Base-by-base conservation (phyloP, 2,329 filamentous ascomycete genomes). In the Botrytis elliptica region DNA sequence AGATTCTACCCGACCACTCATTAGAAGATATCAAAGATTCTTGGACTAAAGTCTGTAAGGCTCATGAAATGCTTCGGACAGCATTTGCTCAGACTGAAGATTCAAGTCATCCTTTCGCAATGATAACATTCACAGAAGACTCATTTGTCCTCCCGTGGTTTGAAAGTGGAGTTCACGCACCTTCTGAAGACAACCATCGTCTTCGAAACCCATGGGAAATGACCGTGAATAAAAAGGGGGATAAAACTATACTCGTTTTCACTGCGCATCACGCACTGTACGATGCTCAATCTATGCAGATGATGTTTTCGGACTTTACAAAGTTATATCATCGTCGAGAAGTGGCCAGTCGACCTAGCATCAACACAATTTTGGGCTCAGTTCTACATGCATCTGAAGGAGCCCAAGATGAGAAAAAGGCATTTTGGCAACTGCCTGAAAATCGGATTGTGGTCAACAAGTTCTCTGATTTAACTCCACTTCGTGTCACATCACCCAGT, bases 381-480 rank as follows among this genome's bases (percentile, higher is more conserved):
- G 86, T 89, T 60, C 76, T 89, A 1, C 77, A 80, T 2, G 82
- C 82, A 63, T 77, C 77, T 3, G 75, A 76, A 29, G 76, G 83
- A 1, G 68, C 78, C 38, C n/a, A 75, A 7, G 77, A 82, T 0
- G 74, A 77, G 1, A 80, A 85, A 0, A 81, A 86, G 40, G 57
- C 75, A 0, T 94, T 94, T 78, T 97, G 94, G 94, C 84, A 84
- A 73, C 79, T 82, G 0, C 82, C 89, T 20, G 86, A 87, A 0
- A 81, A 85, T 6, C 83, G 84, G 16, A 83, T 88, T 0, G 86
- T 88, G 1, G 83, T 91, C 57, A 92, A 91, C 74, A 88, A 85
- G n/a, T 97, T 97, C 75, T 95, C 95, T 0, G 86, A 91, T 38
- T 84, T 97, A 81, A 91, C 91, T 1, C 91, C 94, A 0, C 83